phyloP scores from a whole-genome alignment of 2,329 filamentous ascomycete genomes.

The Xylariomycetidae sp. region DNA sequence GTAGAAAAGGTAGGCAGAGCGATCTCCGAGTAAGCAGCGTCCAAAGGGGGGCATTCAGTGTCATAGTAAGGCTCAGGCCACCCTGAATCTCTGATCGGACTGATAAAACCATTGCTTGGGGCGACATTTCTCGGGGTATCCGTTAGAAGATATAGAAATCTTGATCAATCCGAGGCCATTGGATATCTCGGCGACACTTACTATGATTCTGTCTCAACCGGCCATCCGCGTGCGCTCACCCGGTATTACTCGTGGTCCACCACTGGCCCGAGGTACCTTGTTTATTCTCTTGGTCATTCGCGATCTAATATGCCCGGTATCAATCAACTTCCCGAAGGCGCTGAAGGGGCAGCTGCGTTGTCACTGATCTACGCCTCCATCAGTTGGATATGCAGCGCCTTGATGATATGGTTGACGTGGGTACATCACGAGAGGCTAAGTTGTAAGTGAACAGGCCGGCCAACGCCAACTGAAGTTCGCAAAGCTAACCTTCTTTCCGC shows the following conservation, averaged over 20 bases:
- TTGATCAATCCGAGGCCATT: not conserved
- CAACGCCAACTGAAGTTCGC: not conserved
- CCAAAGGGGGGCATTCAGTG: no score
- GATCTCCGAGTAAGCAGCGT: no score
- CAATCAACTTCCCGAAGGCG: constrained; percentile 10
- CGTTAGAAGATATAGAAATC: not conserved
- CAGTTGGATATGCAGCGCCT: constrained; percentile 8
- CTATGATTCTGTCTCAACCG: not conserved
- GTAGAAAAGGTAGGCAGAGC: no score
- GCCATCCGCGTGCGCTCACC: not conserved
- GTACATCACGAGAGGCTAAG: constrained; percentile 16
- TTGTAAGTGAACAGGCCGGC: constrained; percentile 11
- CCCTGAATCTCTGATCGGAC: no score
- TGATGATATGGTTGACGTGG: constrained; percentile 19
- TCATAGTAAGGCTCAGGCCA: no score
- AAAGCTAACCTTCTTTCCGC: not conserved
- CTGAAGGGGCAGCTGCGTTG: constrained; percentile 8
- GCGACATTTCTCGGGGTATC: not conserved
- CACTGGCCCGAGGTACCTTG: not conserved
- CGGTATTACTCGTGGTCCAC: not conserved
- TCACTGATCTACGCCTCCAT: constrained; percentile 9
- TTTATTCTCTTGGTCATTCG: no score
- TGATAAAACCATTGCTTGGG: no score
- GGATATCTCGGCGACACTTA: not conserved
- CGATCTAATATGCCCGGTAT: constrained; percentile 8